These are phyloP conservation scores for Sophora flavescens DNA, from an alignment of 306 rosid species.

Conservation along the genomic window DNA sequence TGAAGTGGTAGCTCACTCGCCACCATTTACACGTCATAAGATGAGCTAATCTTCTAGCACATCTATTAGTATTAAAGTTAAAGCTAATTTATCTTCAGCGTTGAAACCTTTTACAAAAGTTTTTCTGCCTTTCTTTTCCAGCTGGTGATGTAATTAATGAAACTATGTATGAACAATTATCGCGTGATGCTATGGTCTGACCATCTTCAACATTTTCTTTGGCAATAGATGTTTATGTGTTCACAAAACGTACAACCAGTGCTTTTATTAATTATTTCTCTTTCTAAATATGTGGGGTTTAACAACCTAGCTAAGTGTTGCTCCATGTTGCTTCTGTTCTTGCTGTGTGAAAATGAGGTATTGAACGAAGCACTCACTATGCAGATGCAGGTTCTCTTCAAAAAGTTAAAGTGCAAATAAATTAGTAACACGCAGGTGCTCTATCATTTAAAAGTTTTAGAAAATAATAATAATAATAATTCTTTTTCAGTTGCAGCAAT, in stretches of 20 bases:
- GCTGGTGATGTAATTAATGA: not conserved
- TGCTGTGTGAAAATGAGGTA: slow-evolving; percentile 5
- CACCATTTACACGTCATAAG: too few species aligned
- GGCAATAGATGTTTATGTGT: not conserved
- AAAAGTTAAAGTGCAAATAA: slow-evolving; percentile 62
- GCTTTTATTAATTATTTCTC: not conserved
- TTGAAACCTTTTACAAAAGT: not conserved
- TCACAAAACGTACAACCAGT: not conserved
- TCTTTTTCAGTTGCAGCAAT: slow-evolving; percentile 54
- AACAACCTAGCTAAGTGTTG: slow-evolving; percentile 7
- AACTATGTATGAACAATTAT: not conserved
- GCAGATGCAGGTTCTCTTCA: slow-evolving; percentile 17
- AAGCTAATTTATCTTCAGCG: not conserved
- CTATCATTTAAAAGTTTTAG: slow-evolving; percentile 48
- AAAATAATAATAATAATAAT: slow-evolving; percentile 33
- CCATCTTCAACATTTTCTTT: not conserved
- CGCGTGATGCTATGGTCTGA: not conserved
- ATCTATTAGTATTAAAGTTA: not conserved
- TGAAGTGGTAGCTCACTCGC: too few species aligned
- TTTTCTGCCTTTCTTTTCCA: not conserved
- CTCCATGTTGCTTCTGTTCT: not conserved
- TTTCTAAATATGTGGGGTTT: not conserved
- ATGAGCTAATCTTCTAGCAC: too few species aligned
- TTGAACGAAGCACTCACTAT: not conserved
- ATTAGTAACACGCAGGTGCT: slow-evolving; percentile 33